Conservation (phyloP, 192 early-diverging fungal genomes). For the Lunasporangiospora selenospora region DNA sequence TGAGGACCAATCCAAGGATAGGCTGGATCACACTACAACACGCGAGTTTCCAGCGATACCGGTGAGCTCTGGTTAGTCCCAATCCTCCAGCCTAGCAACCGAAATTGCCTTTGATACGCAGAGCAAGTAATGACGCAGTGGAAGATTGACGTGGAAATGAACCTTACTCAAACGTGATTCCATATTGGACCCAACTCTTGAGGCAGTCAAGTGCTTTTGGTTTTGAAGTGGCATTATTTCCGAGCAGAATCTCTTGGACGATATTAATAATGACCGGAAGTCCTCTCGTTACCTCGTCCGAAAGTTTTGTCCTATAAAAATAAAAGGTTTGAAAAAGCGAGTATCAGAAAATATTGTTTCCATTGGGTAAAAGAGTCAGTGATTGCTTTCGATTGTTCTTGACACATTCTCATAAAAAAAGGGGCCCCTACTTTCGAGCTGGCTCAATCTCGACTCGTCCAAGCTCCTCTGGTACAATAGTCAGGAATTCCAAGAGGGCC, state of each 20-base stretch:
- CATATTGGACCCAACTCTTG: conserved; percentile 63
- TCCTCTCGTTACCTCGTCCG: conserved; percentile 18
- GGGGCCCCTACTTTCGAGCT: conserved; percentile 44
- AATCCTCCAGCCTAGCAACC: background rate
- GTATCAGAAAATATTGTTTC: background rate
- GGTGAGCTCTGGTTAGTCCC: background rate
- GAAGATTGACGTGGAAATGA: background rate
- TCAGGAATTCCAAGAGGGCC: conserved; percentile 59
- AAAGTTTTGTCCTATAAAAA: conserved; percentile 32
- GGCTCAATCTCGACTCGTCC: conserved; percentile 54
- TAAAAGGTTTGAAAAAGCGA: conserved; percentile 13
- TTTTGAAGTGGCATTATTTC: conserved; percentile 33
- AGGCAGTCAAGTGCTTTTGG: conserved; percentile 57
- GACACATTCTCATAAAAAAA: background rate
- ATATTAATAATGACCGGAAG: conserved; percentile 25
- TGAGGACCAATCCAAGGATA: conserved; percentile 49
- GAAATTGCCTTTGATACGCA: background rate
- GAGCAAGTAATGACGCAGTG: background rate
- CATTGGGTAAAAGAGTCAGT: too few species aligned
- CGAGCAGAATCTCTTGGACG: conserved; percentile 19
- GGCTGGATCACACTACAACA: conserved; percentile 51
- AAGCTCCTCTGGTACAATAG: conserved; percentile 62
- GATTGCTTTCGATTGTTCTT: too few species aligned
- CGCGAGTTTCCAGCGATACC: too few species aligned
- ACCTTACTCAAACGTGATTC: conserved; percentile 58